Evolutionary conservation across 805 yeast genomes (phyloP).

Genomic region (Saturnispora diversa): DNA sequence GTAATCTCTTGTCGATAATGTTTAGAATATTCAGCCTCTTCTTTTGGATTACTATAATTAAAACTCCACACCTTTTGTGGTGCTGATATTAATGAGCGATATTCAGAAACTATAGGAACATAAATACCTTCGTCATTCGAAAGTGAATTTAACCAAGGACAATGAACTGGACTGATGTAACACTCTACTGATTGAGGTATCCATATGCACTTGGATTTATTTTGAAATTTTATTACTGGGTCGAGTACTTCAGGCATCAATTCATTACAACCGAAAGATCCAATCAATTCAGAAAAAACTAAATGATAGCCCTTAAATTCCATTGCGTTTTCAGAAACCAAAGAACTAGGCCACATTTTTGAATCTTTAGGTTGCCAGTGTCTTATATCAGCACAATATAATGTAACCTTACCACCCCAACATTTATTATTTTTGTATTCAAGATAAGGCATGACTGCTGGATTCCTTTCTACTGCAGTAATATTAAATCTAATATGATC

Average conservation of each 20-base stretch:
- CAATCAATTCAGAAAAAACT: slow-evolving; percentile 73
- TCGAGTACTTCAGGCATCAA: slow-evolving; percentile 74
- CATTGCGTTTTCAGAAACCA: neutral
- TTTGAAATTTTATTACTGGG: slow-evolving; percentile 28
- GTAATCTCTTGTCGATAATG: no score
- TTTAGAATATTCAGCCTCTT: no score
- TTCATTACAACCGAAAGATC: slow-evolving; percentile 92
- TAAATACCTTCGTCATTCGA: slow-evolving; percentile 21
- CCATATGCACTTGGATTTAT: slow-evolving; percentile 43
- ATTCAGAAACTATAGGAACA: slow-evolving; percentile 27
- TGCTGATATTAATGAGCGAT: slow-evolving; percentile 38
- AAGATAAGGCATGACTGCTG: slow-evolving; percentile 47
- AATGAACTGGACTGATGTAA: slow-evolving; percentile 57
- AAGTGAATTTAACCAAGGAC: slow-evolving; percentile 43
- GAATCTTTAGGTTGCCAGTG: slow-evolving; percentile 31
- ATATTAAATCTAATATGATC: slow-evolving; percentile 27
- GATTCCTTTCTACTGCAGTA: slow-evolving; percentile 66
- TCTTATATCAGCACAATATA: slow-evolving; percentile 55
- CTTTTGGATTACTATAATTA: slow-evolving; percentile 35
- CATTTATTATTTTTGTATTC: slow-evolving; percentile 37
- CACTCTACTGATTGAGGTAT: slow-evolving; percentile 57
- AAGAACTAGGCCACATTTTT: slow-evolving; percentile 15
- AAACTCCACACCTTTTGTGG: slow-evolving; percentile 55
- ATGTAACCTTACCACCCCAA: slow-evolving; percentile 47
- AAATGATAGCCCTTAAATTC: slow-evolving; percentile 34